A percentile compares a stretch with the other conserved stretches of the same genome.
phyloP scores from a whole-genome alignment of 106 monocot species.

The Platanthera guangdongensis region DNA sequence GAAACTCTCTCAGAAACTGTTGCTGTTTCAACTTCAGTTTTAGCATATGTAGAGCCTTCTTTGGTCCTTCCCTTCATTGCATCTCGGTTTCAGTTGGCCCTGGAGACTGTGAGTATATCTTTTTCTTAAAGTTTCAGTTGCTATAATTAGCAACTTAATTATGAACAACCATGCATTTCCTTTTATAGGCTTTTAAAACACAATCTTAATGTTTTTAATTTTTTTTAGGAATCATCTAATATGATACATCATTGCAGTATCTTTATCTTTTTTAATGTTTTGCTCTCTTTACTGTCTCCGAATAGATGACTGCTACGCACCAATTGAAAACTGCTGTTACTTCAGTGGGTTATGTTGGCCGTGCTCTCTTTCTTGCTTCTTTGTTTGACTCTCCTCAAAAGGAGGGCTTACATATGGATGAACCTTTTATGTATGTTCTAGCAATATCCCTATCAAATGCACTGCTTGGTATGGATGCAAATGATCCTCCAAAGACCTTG shows the following conservation, averaged over 20 bases:
- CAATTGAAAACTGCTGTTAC: slow-evolving; percentile 92
- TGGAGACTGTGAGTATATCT: slow-evolving; percentile 73
- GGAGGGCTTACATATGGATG: slow-evolving; percentile 21
- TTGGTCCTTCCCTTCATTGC: slow-evolving; percentile 88
- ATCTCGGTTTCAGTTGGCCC: slow-evolving; percentile 74
- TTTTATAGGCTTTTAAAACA: not conserved
- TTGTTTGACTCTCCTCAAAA: slow-evolving; percentile 19
- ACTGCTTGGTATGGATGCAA: slow-evolving; percentile 97
- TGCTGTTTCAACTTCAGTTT: slow-evolving; percentile 73
- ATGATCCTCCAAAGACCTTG: slow-evolving; percentile 98
- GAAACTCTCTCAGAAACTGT: slow-evolving; percentile 88
- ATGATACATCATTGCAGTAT: not conserved
- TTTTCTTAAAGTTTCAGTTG: not conserved
- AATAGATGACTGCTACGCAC: slow-evolving; percentile 93
- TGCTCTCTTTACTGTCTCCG: slow-evolving; percentile 5
- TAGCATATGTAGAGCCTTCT: slow-evolving; percentile 91
- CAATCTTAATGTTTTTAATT: not conserved
- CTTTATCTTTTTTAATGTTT: not conserved
- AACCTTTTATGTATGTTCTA: slow-evolving; percentile 46
- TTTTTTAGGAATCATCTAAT: not conserved
- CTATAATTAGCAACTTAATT: not conserved
- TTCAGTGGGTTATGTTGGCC: slow-evolving; percentile 79
- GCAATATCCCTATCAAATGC: slow-evolving; percentile 75
- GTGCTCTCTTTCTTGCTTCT: slow-evolving; percentile 68
- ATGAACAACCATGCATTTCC: not conserved